These are phyloP conservation scores for Neurospora sp. DNA, from an alignment of 495 filamentous ascomycete genomes.

Conservation along the genomic window DNA sequence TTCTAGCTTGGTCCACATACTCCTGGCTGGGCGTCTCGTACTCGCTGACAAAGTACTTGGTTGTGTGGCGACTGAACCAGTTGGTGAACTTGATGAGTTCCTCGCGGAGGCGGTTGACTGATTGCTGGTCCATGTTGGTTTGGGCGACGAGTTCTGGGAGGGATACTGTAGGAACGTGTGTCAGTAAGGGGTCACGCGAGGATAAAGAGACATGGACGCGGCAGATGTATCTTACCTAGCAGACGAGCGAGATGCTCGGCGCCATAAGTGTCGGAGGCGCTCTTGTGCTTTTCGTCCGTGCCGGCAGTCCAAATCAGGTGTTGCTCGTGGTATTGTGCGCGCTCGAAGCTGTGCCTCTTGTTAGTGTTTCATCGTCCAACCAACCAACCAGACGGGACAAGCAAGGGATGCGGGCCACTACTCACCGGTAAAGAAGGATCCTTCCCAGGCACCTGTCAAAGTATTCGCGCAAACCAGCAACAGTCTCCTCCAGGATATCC, in stretches of 20 bases:
- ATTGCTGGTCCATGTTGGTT: slow-evolving; percentile 93
- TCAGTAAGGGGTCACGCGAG: slow-evolving; percentile 8
- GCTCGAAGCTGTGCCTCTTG: slow-evolving; percentile 54
- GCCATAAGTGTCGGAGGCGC: slow-evolving; percentile 72
- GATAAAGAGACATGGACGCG: background rate
- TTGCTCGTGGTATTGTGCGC: slow-evolving; percentile 69
- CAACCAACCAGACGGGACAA: background rate
- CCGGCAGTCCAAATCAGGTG: slow-evolving; percentile 49
- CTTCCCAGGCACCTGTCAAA: slow-evolving; percentile 80
- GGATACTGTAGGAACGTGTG: slow-evolving; percentile 45
- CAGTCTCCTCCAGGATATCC: slow-evolving; percentile 81
- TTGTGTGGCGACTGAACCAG: slow-evolving; percentile 67
- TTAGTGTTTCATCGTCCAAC: background rate
- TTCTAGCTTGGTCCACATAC: slow-evolving; percentile 40
- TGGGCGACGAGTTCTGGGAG: slow-evolving; percentile 91
- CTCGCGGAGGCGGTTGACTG: slow-evolving; percentile 75
- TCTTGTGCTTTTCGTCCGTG: slow-evolving; percentile 52
- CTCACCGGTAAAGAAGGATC: slow-evolving; percentile 73
- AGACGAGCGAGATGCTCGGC: slow-evolving; percentile 83
- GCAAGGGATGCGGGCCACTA: background rate
- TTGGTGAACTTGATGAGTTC: slow-evolving; percentile 71
- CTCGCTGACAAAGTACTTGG: slow-evolving; percentile 62
- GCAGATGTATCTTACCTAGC: slow-evolving; percentile 53
- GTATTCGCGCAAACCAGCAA: slow-evolving; percentile 77
- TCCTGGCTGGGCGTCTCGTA: slow-evolving; percentile 55